Conservation (phyloP, 306 rosid species). For the Quillaja saponaria region DNA sequence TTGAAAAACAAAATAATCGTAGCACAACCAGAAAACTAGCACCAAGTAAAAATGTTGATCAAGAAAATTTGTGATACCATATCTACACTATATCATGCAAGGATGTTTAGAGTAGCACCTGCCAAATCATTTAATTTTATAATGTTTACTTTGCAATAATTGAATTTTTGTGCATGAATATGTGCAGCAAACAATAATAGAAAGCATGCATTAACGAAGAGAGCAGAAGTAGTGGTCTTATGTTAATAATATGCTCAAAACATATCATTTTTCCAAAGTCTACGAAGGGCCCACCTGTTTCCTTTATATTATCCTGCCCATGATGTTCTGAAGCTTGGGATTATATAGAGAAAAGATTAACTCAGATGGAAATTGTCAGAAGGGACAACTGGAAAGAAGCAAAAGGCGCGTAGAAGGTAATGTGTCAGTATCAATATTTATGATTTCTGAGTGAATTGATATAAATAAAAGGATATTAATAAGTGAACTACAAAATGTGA, state of each 20-base stretch:
- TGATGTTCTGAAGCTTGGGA: constrained; percentile 25
- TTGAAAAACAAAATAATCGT: neutral
- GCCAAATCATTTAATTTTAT: neutral
- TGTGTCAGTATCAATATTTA: neutral
- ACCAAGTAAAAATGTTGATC: constrained; percentile 5
- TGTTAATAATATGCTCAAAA: constrained; percentile 20
- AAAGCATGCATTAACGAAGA: constrained; percentile 20
- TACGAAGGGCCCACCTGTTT: constrained; percentile 14
- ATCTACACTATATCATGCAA: neutral
- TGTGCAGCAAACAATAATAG: constrained; percentile 6
- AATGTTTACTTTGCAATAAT: neutral
- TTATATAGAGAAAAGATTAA: constrained; percentile 12
- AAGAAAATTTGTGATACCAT: constrained; percentile 7
- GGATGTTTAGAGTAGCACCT: neutral
- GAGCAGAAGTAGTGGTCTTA: constrained; percentile 18
- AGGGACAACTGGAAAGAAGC: constrained; percentile 35
- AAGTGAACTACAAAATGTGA: too few species aligned
- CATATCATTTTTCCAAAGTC: constrained; percentile 32
- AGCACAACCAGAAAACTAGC: neutral
- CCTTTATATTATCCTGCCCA: constrained; percentile 41
- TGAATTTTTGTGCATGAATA: constrained; percentile 7
- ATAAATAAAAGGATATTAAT: neutral
- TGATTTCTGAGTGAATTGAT: neutral
- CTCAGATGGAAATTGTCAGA: constrained; percentile 2
- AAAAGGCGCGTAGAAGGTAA: constrained; percentile 16